A percentile compares a stretch with the other conserved stretches of the same genome.
Conservation (phyloP, 192 early-diverging fungal species). For the Entomortierella parvispora region DNA sequence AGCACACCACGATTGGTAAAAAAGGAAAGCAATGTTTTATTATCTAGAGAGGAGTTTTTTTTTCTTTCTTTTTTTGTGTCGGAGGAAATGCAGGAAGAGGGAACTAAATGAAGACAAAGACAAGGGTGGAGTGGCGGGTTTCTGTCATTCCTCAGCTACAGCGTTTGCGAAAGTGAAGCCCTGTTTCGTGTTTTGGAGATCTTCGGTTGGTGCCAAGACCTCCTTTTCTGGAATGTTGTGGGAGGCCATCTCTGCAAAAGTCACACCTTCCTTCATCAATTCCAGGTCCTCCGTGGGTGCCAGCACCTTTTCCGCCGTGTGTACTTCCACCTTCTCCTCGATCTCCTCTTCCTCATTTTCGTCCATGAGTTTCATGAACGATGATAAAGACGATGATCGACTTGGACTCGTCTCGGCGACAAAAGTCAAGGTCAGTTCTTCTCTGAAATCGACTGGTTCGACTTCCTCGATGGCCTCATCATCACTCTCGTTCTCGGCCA, state of each 20-base stretch:
- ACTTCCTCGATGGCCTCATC: not conserved
- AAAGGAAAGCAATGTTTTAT: too few relatives aligned
- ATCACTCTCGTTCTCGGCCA: not conserved
- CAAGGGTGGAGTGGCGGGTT: too few relatives aligned
- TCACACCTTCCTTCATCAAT: constrained; percentile 31
- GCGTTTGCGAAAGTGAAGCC: constrained; percentile 13
- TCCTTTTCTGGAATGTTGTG: not conserved
- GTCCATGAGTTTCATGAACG: not conserved
- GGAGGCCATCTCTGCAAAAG: constrained; percentile 12
- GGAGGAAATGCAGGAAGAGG: too few relatives aligned
- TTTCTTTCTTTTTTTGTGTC: not conserved
- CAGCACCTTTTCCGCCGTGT: not conserved
- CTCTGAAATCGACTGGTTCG: not conserved
- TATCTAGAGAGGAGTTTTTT: too few relatives aligned
- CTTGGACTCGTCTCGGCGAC: not conserved
- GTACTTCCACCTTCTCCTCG: constrained; percentile 1
- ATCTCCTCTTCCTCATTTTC: not conserved
- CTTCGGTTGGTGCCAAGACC: too few relatives aligned
- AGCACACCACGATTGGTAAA: too few relatives aligned
- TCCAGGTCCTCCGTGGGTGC: constrained; percentile 30
- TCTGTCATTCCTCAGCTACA: constrained; percentile 10
- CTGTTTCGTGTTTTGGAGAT: not conserved
- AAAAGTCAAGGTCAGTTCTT: too few relatives aligned
- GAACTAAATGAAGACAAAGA: too few relatives aligned
- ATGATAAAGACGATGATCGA: too few relatives aligned